These are phyloP conservation scores for Cercophora samala DNA, from an alignment of 495 filamentous ascomycete species.

Conservation along the genomic window DNA sequence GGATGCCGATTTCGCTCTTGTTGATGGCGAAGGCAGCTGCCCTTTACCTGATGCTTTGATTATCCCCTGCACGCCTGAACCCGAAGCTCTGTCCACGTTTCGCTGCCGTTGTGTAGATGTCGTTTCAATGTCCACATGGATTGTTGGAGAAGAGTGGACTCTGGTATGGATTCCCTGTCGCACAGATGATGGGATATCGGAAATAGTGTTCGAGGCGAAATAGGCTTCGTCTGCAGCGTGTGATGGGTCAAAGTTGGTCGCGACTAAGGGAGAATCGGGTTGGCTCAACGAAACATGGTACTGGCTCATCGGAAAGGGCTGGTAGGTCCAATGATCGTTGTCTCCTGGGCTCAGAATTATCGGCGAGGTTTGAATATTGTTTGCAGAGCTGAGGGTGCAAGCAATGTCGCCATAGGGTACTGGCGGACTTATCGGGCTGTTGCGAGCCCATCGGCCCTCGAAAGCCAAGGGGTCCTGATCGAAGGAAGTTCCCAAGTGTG, in stretches of 20 bases:
- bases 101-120: background rate
- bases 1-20: background rate
- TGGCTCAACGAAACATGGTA: background rate
- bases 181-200: background rate
- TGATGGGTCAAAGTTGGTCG: background rate
- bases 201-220: background rate
- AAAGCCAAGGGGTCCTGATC: background rate
- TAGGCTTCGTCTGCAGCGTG: background rate
- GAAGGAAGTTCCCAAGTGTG: background rate
- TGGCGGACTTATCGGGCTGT: constrained; percentile 12
- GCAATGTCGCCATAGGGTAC: background rate
- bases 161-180: background rate
- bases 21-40: background rate
- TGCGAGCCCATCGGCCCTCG: background rate
- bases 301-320: background rate
- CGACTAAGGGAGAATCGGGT: background rate
- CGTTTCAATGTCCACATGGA: background rate
- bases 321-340: background rate
- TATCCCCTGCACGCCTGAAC: background rate
- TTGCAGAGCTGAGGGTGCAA: background rate
- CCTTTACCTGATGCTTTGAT: background rate
- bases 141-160: background rate
- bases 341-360: background rate
- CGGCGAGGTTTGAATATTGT: background rate
- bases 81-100: background rate